phyloP scores from a whole-genome alignment of 441 rosid species.

The Daphne laureola region DNA sequence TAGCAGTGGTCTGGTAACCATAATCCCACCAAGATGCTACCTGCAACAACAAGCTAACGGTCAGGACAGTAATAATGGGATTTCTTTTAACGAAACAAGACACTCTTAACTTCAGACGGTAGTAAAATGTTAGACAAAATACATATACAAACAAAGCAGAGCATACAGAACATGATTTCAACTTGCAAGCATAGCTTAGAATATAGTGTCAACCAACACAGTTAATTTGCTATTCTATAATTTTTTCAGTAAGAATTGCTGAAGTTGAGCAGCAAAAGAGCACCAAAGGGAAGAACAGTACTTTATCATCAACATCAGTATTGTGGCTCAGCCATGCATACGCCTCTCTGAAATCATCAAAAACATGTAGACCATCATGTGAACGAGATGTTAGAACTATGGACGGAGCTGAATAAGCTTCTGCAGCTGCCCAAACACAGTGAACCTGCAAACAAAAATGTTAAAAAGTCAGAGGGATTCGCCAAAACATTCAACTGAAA shows the following conservation, averaged over 20 bases:
- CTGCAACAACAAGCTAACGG: conserved; percentile 33
- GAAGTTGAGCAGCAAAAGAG: neutral
- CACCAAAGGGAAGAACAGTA: conserved; percentile 24
- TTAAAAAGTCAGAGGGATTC: too few species aligned
- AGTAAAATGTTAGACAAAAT: neutral
- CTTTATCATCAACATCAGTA: conserved; percentile 97
- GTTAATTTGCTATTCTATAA: too few species aligned
- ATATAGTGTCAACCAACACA: too few species aligned
- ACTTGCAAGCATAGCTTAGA: too few species aligned
- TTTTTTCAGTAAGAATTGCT: too few species aligned
- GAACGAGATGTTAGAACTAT: conserved; percentile 81
- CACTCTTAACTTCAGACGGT: neutral
- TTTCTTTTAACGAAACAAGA: conserved; percentile 6
- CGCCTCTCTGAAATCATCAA: conserved; percentile 99
- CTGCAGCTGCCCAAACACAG: conserved; percentile 99
- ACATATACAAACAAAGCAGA: too few species aligned
- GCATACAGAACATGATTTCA: too few species aligned
- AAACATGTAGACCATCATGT: conserved; percentile 78
- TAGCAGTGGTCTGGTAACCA: conserved; percentile 98
- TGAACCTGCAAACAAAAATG: conserved; percentile 51
- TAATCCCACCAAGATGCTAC: conserved; percentile 99
- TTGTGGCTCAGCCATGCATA: conserved; percentile 96
- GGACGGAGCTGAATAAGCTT: conserved; percentile 99
- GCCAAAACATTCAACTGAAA: too few species aligned
- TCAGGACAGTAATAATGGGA: conserved; percentile 13